Conservation (phyloP, 768 basidiomycete genomes). For the Boletus reticuloceps region DNA sequence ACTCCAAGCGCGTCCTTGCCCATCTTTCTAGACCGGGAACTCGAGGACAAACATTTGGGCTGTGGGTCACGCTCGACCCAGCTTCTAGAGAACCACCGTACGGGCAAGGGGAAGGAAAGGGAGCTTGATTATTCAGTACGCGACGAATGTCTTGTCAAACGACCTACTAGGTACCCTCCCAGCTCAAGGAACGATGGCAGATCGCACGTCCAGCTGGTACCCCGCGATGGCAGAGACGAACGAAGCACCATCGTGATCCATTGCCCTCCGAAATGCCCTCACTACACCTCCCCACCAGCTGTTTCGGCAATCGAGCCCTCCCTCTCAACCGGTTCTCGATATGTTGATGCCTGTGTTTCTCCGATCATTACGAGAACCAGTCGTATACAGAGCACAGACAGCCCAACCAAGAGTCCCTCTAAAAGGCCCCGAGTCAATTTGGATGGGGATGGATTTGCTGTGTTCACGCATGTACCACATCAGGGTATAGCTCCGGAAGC, state of each 20-base stretch:
- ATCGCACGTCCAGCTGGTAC: slow-evolving; percentile 25
- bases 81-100: neutral
- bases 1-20: slow-evolving; percentile 21
- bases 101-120: slow-evolving; percentile 2
- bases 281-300: neutral
- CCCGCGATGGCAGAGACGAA: slow-evolving; percentile 8
- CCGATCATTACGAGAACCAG: slow-evolving; percentile 16
- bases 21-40: slow-evolving; percentile 4
- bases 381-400: neutral
- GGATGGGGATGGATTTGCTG: slow-evolving; percentile 2
- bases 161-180: neutral
- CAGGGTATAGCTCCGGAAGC: slow-evolving; percentile 8
- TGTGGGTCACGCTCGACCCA: neutral
- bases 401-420: neutral
- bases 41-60: neutral
- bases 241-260: slow-evolving; percentile 13
- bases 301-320: neutral
- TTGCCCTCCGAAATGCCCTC: slow-evolving; percentile 20
- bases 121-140: neutral
- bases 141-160: slow-evolving; percentile 1
- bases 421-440: neutral
- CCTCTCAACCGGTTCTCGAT: slow-evolving; percentile 6
- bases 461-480: slow-evolving; percentile 16
- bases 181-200: slow-evolving; percentile 5
- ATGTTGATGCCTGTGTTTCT: slow-evolving; percentile 29